Percentiles rank a stretch among this genome's conserved stretches.
These are phyloP conservation scores for Benincasa hispida DNA, from an alignment of 306 rosid genomes.

Conservation along the genomic window DNA sequence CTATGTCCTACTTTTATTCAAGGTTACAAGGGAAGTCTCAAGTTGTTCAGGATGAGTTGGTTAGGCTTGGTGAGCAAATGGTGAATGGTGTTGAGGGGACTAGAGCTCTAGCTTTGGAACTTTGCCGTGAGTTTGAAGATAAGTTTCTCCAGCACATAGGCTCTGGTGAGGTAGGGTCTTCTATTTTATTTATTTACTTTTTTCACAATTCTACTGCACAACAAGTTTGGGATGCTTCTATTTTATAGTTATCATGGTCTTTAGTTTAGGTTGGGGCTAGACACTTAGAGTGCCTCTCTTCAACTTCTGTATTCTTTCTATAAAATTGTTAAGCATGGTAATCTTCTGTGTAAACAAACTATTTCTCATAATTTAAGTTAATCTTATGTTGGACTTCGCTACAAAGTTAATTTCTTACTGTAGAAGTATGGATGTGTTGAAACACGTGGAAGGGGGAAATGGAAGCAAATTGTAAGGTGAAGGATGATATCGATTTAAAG, in stretches of 20 bases:
- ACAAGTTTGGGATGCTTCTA: background rate
- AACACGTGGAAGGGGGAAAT: background rate
- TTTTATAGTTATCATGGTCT: background rate
- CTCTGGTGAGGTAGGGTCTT: conserved; percentile 72
- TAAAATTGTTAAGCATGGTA: background rate
- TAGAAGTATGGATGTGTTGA: background rate
- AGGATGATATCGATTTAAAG: background rate
- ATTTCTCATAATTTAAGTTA: background rate
- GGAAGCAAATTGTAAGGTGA: background rate
- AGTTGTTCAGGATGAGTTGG: conserved; percentile 84
- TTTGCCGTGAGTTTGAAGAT: conserved; percentile 98
- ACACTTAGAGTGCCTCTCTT: background rate
- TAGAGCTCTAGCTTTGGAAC: conserved; percentile 93
- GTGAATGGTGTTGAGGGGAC: conserved; percentile 88
- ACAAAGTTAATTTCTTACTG: background rate
- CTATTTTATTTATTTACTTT: conserved; percentile 1
- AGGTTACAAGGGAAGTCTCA: conserved; percentile 98
- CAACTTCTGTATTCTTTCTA: background rate
- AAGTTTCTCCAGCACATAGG: conserved; percentile 84
- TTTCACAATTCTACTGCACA: background rate
- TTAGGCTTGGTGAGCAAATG: conserved; percentile 89
- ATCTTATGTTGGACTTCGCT: background rate
- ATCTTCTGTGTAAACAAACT: background rate
- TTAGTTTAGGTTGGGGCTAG: background rate
- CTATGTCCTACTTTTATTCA: conserved; percentile 9